phyloP scores from a whole-genome alignment of 768 basidiomycete genomes.

The Candolleomyces efflorescens region DNA sequence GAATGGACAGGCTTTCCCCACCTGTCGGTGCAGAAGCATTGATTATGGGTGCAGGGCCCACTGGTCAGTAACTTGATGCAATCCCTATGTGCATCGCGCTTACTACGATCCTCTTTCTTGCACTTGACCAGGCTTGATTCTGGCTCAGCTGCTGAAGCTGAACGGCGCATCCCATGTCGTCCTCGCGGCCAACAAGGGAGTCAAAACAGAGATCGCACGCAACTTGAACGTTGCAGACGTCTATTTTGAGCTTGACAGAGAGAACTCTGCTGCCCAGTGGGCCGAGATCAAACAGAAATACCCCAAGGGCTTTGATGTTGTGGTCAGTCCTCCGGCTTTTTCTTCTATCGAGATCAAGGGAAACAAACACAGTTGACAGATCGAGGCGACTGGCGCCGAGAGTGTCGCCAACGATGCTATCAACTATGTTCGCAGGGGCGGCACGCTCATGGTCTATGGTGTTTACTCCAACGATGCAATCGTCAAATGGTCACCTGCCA shows the following conservation, averaged over 20 bases:
- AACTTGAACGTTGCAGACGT: slow-evolving; percentile 76
- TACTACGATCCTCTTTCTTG: background rate
- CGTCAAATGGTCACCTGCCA: slow-evolving; percentile 83
- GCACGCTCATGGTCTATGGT: slow-evolving; percentile 85
- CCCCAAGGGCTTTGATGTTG: slow-evolving; percentile 89
- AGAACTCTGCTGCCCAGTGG: slow-evolving; percentile 76
- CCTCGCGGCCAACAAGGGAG: slow-evolving; percentile 85
- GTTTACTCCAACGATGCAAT: slow-evolving; percentile 85
- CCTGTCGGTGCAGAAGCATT: slow-evolving; percentile 83
- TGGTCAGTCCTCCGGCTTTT: slow-evolving; percentile 28
- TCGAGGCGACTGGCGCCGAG: slow-evolving; percentile 67
- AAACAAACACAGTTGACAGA: background rate
- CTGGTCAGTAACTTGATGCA: slow-evolving; percentile 24
- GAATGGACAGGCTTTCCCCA: slow-evolving; percentile 81
- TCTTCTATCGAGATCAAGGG: background rate
- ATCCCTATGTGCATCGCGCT: background rate
- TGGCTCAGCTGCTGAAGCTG: slow-evolving; percentile 82
- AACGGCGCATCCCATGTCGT: slow-evolving; percentile 81
- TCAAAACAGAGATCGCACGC: slow-evolving; percentile 86
- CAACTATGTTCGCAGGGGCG: slow-evolving; percentile 83
- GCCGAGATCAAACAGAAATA: slow-evolving; percentile 72
- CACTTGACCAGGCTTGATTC: slow-evolving; percentile 51
- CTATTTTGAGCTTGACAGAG: slow-evolving; percentile 80
- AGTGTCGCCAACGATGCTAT: slow-evolving; percentile 84
- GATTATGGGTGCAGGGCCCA: slow-evolving; percentile 87